Conservation (phyloP, 2,329 filamentous ascomycete species). For the Neonectria ditissima region DNA sequence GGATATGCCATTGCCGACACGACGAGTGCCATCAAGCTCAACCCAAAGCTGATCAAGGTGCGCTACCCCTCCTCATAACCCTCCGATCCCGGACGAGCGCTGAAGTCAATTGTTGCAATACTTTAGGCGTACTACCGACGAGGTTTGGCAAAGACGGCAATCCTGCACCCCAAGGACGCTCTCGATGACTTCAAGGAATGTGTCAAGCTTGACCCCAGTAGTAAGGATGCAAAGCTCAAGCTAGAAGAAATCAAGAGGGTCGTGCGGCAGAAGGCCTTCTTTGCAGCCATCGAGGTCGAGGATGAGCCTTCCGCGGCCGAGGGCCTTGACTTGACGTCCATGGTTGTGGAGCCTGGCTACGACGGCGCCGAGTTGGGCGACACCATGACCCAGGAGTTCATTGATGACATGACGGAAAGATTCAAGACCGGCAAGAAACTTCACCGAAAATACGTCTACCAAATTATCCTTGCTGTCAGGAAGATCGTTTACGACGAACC, state of each 20-base stretch:
- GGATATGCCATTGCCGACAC: slow-evolving; percentile 94
- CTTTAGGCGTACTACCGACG: slow-evolving; percentile 90
- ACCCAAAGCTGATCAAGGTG: slow-evolving; percentile 90
- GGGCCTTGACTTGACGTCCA: slow-evolving; percentile 87
- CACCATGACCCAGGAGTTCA: slow-evolving; percentile 95
- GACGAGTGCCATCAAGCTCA: slow-evolving; percentile 89
- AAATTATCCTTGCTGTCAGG: slow-evolving; percentile 91
- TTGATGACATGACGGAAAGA: slow-evolving; percentile 95
- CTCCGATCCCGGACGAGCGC: slow-evolving; percentile 4
- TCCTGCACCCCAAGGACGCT: slow-evolving; percentile 88
- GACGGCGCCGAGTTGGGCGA: slow-evolving; percentile 83
- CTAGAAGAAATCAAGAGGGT: slow-evolving; percentile 94
- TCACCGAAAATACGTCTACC: slow-evolving; percentile 96
- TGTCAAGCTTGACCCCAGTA: slow-evolving; percentile 85
- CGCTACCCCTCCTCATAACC: slow-evolving; percentile 32
- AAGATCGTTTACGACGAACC: slow-evolving; percentile 91
- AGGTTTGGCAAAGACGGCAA: slow-evolving; percentile 91
- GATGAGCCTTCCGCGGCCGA: slow-evolving; percentile 94
- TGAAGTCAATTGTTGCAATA: slow-evolving; percentile 24
- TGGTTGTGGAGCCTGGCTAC: slow-evolving; percentile 84
- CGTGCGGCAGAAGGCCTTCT: slow-evolving; percentile 90
- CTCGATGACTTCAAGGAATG: slow-evolving; percentile 93
- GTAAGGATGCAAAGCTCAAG: slow-evolving; percentile 92
- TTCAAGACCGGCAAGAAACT: slow-evolving; percentile 98
- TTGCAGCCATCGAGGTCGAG: slow-evolving; percentile 92